Evolutionary conservation across 2,329 filamentous ascomycete species (phyloP).

Genomic region (Apiospora aurea): DNA sequence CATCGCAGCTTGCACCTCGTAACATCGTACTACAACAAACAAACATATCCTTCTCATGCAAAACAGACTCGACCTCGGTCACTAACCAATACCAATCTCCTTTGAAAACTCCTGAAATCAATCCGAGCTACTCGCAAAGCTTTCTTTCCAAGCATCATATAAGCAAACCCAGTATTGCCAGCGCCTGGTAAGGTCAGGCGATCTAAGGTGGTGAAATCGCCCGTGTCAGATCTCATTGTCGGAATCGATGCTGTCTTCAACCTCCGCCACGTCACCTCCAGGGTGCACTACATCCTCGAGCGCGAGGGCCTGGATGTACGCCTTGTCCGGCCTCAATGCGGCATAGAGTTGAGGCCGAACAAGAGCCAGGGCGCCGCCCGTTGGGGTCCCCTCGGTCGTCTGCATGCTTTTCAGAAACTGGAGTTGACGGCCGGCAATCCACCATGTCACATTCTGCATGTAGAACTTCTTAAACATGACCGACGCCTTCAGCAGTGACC

Average conservation of each 20-base stretch:
- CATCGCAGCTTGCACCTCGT: neutral
- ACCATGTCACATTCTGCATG: slow-evolving; percentile 1
- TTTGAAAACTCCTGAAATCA: neutral
- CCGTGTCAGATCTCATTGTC: slow-evolving; percentile 4
- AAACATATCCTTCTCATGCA: neutral
- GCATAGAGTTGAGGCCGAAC: slow-evolving; percentile 41
- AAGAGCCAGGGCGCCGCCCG: slow-evolving; percentile 1
- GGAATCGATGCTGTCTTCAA: neutral
- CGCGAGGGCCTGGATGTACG: slow-evolving; percentile 20
- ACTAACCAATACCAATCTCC: neutral
- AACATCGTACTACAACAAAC: neutral
- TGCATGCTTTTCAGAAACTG: neutral
- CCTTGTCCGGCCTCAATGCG: slow-evolving; percentile 45
- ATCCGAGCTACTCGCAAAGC: neutral
- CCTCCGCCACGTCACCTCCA: neutral
- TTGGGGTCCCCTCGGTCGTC: neutral
- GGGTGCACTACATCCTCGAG: neutral
- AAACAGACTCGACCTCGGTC: neutral
- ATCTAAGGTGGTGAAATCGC: neutral
- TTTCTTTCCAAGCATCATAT: too few relatives aligned
- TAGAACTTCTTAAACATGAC: slow-evolving; percentile 21
- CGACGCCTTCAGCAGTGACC: slow-evolving; percentile 22
- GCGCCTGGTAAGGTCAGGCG: neutral
- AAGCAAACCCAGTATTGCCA: neutral
- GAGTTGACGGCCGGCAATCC: slow-evolving; percentile 21